Evolutionary conservation across 768 basidiomycete species (phyloP).

Genomic region (Amanita muscaria): DNA sequence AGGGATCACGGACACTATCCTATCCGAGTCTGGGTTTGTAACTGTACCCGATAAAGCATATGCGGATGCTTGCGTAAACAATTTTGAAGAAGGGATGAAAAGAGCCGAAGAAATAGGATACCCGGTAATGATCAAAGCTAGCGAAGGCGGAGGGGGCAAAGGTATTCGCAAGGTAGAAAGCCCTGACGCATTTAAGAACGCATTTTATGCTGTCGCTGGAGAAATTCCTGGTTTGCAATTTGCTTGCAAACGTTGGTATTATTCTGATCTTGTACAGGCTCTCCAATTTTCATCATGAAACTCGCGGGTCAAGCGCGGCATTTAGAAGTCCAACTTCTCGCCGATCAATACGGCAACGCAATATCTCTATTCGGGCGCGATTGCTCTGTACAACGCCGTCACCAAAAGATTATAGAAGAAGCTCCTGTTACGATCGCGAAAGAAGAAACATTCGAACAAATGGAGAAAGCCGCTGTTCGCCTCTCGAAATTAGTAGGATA

Average conservation of each 20-base stretch:
- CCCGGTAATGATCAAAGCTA: conserved; percentile 99
- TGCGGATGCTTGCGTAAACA: conserved; percentile 76
- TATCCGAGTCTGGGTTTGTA: conserved; percentile 85
- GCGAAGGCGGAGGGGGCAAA: conserved; percentile 98
- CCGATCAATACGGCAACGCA: conserved; percentile 98
- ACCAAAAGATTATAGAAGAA: conserved; percentile 99
- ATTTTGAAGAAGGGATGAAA: conserved; percentile 77
- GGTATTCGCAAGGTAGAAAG: conserved; percentile 93
- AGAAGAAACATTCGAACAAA: conserved; percentile 85
- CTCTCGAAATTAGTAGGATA: conserved; percentile 98
- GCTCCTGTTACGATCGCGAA: conserved; percentile 97
- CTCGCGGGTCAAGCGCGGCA: conserved; percentile 96
- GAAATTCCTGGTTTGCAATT: conserved; percentile 82
- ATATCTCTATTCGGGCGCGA: conserved; percentile 99
- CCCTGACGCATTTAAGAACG: conserved; percentile 85
- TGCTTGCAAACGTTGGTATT: conserved; percentile 9
- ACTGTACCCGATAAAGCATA: conserved; percentile 92
- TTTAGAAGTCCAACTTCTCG: conserved; percentile 94
- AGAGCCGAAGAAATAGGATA: conserved; percentile 86
- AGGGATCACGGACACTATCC: conserved; percentile 79
- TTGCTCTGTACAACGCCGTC: conserved; percentile 97
- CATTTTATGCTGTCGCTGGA: conserved; percentile 86
- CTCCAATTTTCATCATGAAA: conserved; percentile 99
- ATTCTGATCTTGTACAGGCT: conserved; percentile 42
- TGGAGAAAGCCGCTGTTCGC: conserved; percentile 99